Base-by-base conservation (phyloP, 768 basidiomycete species). In the Lentinula aciculospora region DNA sequence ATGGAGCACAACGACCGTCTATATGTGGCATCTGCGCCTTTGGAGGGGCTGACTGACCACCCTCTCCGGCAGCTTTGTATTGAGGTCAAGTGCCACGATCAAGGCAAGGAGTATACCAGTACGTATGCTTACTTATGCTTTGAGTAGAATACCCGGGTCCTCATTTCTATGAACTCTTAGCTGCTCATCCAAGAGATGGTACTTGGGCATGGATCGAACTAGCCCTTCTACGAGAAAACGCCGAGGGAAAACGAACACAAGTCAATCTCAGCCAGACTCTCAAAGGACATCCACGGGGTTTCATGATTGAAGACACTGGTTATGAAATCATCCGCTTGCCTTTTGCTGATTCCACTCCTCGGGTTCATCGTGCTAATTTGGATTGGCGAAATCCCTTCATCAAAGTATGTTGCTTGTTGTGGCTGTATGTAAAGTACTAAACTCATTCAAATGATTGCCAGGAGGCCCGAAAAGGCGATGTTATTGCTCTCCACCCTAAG, bases 121-220 rank as follows among this genome's bases (percentile, higher is more conserved):
- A 19, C 9, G 55, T 47, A 15, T 9, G 3, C 5, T 27, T 29
- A 1, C 15, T 53, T 39, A 9, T 34, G 7, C 31, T 29, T 23
- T n/a, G 7, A 25, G n/a, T 19, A 12, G 21, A 27, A 17, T n/a
- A 36, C 12, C 4, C 3, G 31, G 15, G 6, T 19, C 3, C 17
- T 1, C 21, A 6, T 23, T 21, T 27, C 40, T 13, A 17, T 28
- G 1, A 27, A 21, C 4, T 29, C 25, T 19, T 25, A 56, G 55
- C 55, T 12, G 44, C 44, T 21, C 12, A 3, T 56, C 40, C 23
- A 37, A 13, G 40, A 32, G 55, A 56, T 27, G 55, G 55, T 7
- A 42, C 28, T 27, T 56, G 55, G 55, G 47, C 55, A 17, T 56
- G 55, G 55, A 56, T 56, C 31, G 55, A 56, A 29, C 55, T 56